These are phyloP conservation scores for Rhizophora apiculata DNA, from an alignment of 345 rosid genomes.

Conservation along the genomic window DNA sequence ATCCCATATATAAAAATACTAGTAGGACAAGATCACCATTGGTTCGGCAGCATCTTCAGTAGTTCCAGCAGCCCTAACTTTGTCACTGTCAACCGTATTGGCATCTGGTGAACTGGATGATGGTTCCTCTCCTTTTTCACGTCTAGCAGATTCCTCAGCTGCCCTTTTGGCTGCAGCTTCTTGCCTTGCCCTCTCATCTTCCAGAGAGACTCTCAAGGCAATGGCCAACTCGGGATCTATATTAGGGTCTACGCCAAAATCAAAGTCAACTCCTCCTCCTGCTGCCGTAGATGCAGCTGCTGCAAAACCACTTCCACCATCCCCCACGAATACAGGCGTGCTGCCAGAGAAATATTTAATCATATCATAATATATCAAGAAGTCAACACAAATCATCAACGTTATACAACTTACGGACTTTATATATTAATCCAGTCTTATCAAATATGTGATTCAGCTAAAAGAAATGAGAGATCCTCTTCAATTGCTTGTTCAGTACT, in stretches of 20 bases:
- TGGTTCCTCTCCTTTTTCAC: conserved; percentile 46
- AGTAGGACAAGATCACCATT: conserved; percentile 36
- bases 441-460: too few species aligned
- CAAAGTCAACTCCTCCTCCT: conserved; percentile 44
- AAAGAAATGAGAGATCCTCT: too few species aligned
- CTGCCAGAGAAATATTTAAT: conserved; percentile 35
- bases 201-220: conserved; percentile 83
- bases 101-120: conserved; percentile 48
- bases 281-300: conserved; percentile 59
- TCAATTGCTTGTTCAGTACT: too few species aligned
- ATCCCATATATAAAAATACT: background rate
- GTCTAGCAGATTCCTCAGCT: conserved; percentile 54
- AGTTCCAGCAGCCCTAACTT: conserved; percentile 39
- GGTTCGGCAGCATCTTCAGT: conserved; percentile 12
- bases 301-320: conserved; percentile 68
- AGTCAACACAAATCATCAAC: too few species aligned
- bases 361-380: too few species aligned
- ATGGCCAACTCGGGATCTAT: conserved; percentile 78
- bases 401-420: too few species aligned
- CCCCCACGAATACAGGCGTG: conserved; percentile 66
- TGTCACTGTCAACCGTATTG: conserved; percentile 41
- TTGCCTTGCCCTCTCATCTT: conserved; percentile 82
- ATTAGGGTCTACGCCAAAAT: conserved; percentile 78
- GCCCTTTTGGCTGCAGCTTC: conserved; percentile 80
- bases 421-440: too few species aligned